A percentile compares a stretch with the other conserved stretches of the same genome.
phyloP scores from a whole-genome alignment of 2,329 filamentous ascomycete genomes.

The Grosmannia clavigera region DNA sequence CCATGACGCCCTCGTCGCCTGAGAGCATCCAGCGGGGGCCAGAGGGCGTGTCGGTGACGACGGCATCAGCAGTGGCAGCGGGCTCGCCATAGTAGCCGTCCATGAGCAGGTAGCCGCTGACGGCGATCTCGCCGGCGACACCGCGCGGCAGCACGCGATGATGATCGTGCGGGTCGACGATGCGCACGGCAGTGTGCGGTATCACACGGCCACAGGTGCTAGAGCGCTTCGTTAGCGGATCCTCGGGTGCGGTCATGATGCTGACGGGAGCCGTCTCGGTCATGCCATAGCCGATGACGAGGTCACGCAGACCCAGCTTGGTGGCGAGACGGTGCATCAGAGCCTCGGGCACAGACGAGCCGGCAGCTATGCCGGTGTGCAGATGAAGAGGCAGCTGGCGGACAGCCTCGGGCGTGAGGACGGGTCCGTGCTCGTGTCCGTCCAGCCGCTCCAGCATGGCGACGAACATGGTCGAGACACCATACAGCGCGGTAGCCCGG shows the following conservation, averaged over 20 bases:
- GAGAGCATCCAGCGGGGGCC: conserved; percentile 67
- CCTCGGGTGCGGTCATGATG: conserved; percentile 70
- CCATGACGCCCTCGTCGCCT: conserved; percentile 84
- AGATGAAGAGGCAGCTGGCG: conserved; percentile 30
- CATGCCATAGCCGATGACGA: conserved; percentile 96
- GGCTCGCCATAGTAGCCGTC: conserved; percentile 78
- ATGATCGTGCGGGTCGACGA: conserved; percentile 58
- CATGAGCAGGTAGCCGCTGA: conserved; percentile 81
- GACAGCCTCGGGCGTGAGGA: conserved; percentile 9
- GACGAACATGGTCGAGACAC: conserved; percentile 91
- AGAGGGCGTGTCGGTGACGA: conserved; percentile 24
- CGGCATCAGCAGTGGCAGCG: conserved; percentile 46
- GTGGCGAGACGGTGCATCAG: conserved; percentile 68
- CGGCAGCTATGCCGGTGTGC: conserved; percentile 84
- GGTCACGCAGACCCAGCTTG: conserved; percentile 61
- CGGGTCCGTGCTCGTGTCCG: no score
- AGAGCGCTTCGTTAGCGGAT: conserved; percentile 61
- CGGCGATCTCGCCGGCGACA: conserved; percentile 66
- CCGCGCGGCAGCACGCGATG: conserved; percentile 47
- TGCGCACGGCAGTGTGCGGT: conserved; percentile 66
- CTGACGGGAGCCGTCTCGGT: conserved; percentile 74
- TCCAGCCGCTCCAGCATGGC: conserved; percentile 70
- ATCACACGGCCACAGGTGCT: conserved; percentile 67
- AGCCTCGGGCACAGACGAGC: conserved; percentile 69
- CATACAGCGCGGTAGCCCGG: conserved; percentile 58